Evolutionary conservation across 768 basidiomycete species (phyloP), one percentile per base, ranked within the genome.

Genomic region (Suillus weaverae): DNA sequence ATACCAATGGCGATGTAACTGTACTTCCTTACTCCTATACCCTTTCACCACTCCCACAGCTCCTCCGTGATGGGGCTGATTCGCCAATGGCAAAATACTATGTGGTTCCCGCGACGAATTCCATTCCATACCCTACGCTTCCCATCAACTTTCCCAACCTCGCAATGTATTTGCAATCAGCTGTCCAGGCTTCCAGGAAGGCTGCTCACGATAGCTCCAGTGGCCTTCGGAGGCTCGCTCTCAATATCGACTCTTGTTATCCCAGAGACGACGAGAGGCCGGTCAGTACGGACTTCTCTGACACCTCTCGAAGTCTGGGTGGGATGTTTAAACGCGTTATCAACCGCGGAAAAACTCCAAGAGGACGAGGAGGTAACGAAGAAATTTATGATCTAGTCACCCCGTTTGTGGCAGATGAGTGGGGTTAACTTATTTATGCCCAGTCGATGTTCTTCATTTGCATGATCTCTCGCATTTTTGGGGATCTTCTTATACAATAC

Each of bases 371-470:
- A 56, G 81, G 83, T 51, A 94, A 94, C 71, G 90, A 91, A 68
- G 91, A 93, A 64, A 89, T 87, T 10, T 94, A 89, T 66, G 89
- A 92, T 48, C 82, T 92, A 13, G 90, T 94, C 62, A 94, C 92
- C 18, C 92, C 92, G 1, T 94, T 94, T 75, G 85, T 91, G 20
- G 77, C 89, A 20, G 89, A 91, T 64, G 89, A 91, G 68, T 90
- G 85, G 85, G 88, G 89, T 63, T 88, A 72, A 76, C 68, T 33
- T 56, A 32, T 36, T 48, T 11, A 20, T 18, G 56, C 22, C 10
- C 38, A 22, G 22, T n/a, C 10, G 5, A 30, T 30, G 54, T 20
- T 57, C 11, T 53, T 32, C 51, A 18, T 61, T n/a, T 35, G 43
- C 48, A 50, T 56, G 9, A 26, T 61, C 30, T 33, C 18, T 2